Conservation (phyloP, 2,329 filamentous ascomycete species). For the Penicillium digitatum region DNA sequence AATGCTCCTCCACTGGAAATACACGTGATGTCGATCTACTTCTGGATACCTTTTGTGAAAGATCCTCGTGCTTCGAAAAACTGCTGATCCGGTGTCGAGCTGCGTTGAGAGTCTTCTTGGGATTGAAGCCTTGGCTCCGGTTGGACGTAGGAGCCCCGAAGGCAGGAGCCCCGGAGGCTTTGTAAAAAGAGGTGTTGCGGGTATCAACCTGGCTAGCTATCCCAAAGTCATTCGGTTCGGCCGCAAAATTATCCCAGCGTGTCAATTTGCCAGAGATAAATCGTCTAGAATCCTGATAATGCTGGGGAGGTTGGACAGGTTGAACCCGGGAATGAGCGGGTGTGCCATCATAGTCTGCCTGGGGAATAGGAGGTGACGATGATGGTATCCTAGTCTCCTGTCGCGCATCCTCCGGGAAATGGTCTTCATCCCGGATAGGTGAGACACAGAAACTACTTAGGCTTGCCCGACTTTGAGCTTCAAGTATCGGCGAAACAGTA, state of each 20-base stretch:
- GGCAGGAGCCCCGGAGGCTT: slow-evolving; percentile 25
- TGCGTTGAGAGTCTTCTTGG: slow-evolving; percentile 35
- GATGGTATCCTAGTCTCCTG: slow-evolving; percentile 3
- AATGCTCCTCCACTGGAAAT: slow-evolving; percentile 18
- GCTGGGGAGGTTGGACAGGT: background rate
- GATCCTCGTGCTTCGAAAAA: slow-evolving; percentile 58
- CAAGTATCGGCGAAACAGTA: slow-evolving; percentile 10
- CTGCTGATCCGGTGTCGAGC: slow-evolving; percentile 26
- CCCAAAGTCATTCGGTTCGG: slow-evolving; percentile 57
- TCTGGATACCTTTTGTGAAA: slow-evolving; percentile 51
- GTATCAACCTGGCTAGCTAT: slow-evolving; percentile 57
- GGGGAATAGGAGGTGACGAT: slow-evolving; percentile 5
- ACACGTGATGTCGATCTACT: slow-evolving; percentile 56
- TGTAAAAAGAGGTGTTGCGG: slow-evolving; percentile 34
- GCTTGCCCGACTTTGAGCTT: slow-evolving; percentile 10
- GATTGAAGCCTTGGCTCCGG: slow-evolving; percentile 36
- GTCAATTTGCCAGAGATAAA: slow-evolving; percentile 19
- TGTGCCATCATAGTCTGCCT: background rate
- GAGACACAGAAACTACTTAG: slow-evolving; percentile 23
- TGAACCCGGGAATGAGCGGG: background rate
- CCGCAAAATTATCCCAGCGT: slow-evolving; percentile 64
- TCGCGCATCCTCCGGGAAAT: slow-evolving; percentile 4
- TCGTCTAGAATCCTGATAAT: slow-evolving; percentile 10
- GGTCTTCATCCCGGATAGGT: slow-evolving; percentile 14
- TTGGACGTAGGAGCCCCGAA: slow-evolving; percentile 29